Evolutionary conservation across 129 eudicot genomes (phyloP).

Genomic region (Artemisia tridentata): DNA sequence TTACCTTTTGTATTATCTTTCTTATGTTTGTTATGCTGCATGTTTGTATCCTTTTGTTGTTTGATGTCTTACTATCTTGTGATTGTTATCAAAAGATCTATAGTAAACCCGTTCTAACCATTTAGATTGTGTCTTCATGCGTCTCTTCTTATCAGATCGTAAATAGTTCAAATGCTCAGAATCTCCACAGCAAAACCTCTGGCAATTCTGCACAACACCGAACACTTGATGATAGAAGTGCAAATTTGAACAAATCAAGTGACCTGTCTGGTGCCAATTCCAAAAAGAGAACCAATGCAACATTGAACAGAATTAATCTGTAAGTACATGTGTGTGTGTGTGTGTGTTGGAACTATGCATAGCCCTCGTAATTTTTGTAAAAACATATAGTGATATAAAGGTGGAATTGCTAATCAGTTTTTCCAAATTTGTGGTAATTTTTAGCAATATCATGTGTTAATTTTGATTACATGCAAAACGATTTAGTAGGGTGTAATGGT

Average conservation of each 20-base stretch:
- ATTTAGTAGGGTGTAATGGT: background rate
- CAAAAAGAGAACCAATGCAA: slow-evolving; percentile 34
- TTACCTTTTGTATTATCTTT: background rate
- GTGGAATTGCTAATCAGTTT: no score
- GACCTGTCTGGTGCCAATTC: slow-evolving; percentile 25
- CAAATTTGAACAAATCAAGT: slow-evolving; percentile 20
- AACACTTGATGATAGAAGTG: slow-evolving; percentile 28
- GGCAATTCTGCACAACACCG: slow-evolving; percentile 20
- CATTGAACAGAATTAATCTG: slow-evolving; percentile 69
- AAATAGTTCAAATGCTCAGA: slow-evolving; percentile 16
- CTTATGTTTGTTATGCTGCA: background rate
- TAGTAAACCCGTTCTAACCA: background rate
- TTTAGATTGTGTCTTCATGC: background rate
- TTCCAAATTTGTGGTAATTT: no score
- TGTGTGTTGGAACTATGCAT: background rate
- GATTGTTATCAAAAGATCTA: background rate
- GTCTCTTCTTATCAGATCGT: slow-evolving; percentile 23
- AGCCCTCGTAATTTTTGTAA: background rate
- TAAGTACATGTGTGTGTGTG: slow-evolving; percentile 38
- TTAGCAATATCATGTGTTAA: background rate
- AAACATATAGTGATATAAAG: background rate
- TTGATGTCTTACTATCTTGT: slow-evolving; percentile 21
- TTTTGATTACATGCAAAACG: background rate
- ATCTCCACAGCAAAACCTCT: slow-evolving; percentile 17
- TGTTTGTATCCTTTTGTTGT: background rate